Conservation (phyloP, 352 stramenopile genomes). For the Blastocystis sp. region DNA sequence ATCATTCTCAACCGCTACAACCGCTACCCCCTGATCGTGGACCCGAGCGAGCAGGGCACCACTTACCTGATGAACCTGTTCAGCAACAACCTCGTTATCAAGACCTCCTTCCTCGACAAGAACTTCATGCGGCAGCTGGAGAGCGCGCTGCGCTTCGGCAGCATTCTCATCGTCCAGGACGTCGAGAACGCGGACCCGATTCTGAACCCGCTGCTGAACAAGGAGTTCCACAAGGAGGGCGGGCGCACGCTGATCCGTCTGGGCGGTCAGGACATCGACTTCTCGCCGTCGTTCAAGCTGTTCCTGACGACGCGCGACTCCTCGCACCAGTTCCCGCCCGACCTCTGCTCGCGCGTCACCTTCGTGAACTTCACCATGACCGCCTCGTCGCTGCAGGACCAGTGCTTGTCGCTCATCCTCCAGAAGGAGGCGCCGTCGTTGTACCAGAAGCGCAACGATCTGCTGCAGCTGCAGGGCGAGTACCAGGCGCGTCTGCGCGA, state of each 20-base stretch:
- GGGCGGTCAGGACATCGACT: slow-evolving; percentile 98
- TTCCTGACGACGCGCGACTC: slow-evolving; percentile 97
- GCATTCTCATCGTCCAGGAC: slow-evolving; percentile 96
- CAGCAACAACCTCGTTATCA: slow-evolving; percentile 88
- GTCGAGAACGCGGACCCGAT: slow-evolving; percentile 98
- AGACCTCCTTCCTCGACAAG: slow-evolving; percentile 93
- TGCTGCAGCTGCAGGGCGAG: slow-evolving; percentile 96
- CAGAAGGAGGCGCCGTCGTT: slow-evolving; percentile 95
- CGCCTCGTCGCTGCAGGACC: slow-evolving; percentile 93
- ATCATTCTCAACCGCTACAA: slow-evolving; percentile 96
- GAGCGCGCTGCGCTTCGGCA: slow-evolving; percentile 98
- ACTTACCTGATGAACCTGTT: slow-evolving; percentile 98
- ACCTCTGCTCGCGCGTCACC: slow-evolving; percentile 97
- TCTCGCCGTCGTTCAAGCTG: slow-evolving; percentile 96
- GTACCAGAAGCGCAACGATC: slow-evolving; percentile 90
- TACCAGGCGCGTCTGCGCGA: slow-evolving; percentile 94
- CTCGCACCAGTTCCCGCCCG: slow-evolving; percentile 93
- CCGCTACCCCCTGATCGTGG: slow-evolving; percentile 96
- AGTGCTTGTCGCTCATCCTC: slow-evolving; percentile 92
- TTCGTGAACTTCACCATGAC: slow-evolving; percentile 99
- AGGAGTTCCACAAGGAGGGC: slow-evolving; percentile 96
- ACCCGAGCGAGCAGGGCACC: slow-evolving; percentile 95
- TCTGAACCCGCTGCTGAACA: slow-evolving; percentile 98
- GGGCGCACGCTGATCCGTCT: slow-evolving; percentile 95
- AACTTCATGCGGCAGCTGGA: slow-evolving; percentile 99